Conservation (phyloP, 345 rosid species). For the Eucalyptus grandis region DNA sequence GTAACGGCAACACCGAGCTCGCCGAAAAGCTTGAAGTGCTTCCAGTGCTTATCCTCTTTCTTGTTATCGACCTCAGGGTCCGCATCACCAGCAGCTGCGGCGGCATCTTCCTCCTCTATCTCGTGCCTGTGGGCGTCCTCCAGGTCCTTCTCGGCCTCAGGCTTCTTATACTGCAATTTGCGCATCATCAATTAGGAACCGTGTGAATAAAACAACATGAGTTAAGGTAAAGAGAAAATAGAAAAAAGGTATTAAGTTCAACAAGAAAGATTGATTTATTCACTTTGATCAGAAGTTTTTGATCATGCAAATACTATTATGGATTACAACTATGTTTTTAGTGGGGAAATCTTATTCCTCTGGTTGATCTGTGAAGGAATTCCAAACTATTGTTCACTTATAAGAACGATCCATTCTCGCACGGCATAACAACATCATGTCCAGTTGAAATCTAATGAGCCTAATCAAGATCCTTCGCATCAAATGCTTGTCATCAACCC, state of each 20-base stretch:
- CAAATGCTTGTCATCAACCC: not conserved
- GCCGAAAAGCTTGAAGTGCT: no score
- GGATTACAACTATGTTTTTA: not conserved
- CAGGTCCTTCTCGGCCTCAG: conserved; percentile 31
- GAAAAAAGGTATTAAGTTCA: not conserved
- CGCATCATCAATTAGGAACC: not conserved
- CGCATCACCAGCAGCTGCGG: no score
- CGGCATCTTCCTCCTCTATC: not conserved
- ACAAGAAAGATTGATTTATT: not conserved
- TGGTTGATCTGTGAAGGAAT: not conserved
- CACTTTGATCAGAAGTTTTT: not conserved
- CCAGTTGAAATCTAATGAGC: not conserved
- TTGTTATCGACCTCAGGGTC: no score
- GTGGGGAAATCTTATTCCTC: not conserved
- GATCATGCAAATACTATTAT: not conserved
- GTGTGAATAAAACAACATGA: not conserved
- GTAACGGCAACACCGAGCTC: no score
- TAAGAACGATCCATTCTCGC: not conserved
- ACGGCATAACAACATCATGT: not conserved
- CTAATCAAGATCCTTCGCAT: not conserved
- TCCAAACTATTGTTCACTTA: not conserved
- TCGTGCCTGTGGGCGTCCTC: conserved; percentile 48
- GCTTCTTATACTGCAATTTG: conserved; percentile 26
- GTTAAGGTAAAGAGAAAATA: not conserved
- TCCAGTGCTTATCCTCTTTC: no score